These are phyloP conservation scores for Strobilomyces dryophilus DNA, from an alignment of 768 basidiomycete species.

Conservation along the genomic window DNA sequence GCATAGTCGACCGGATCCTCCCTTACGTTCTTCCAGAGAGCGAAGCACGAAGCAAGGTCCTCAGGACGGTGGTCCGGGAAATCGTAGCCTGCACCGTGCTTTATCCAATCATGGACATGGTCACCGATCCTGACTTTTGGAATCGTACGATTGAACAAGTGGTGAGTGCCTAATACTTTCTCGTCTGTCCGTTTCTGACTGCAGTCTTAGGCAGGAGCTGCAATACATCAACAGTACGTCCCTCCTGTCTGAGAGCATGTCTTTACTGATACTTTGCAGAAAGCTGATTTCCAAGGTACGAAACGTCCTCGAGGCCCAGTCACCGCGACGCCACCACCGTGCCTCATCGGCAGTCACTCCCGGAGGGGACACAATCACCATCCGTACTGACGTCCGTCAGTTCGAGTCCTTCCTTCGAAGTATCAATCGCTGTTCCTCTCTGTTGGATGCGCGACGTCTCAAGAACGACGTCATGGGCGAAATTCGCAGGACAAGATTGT, in stretches of 20 bases:
- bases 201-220: constrained; percentile 51
- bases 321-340: constrained; percentile 50
- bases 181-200: constrained; percentile 10
- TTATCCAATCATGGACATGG: constrained; percentile 87
- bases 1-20: constrained; percentile 66
- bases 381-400: constrained; percentile 73
- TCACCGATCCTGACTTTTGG: constrained; percentile 97
- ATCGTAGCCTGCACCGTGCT: constrained; percentile 78
- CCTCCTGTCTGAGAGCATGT: constrained; percentile 3
- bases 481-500: constrained; percentile 71
- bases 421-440: constrained; percentile 74
- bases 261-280: constrained; percentile 34
- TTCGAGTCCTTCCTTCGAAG: constrained; percentile 91
- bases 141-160: constrained; percentile 89
- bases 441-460: constrained; percentile 84
- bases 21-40: constrained; percentile 71
- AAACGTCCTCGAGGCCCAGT: constrained; percentile 76
- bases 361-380: constrained; percentile 63
- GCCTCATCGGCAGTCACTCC: constrained; percentile 40
- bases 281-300: constrained; percentile 86
- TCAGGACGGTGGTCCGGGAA: constrained; percentile 75
- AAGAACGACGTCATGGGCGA: constrained; percentile 94
- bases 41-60: constrained; percentile 65
- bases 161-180: constrained; percentile 45
- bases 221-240: constrained; percentile 61